Evolutionary conservation across 2,329 filamentous ascomycete species (phyloP), one percentile per base, ranked within the genome.

Genomic region (Penicillium nordicum): DNA sequence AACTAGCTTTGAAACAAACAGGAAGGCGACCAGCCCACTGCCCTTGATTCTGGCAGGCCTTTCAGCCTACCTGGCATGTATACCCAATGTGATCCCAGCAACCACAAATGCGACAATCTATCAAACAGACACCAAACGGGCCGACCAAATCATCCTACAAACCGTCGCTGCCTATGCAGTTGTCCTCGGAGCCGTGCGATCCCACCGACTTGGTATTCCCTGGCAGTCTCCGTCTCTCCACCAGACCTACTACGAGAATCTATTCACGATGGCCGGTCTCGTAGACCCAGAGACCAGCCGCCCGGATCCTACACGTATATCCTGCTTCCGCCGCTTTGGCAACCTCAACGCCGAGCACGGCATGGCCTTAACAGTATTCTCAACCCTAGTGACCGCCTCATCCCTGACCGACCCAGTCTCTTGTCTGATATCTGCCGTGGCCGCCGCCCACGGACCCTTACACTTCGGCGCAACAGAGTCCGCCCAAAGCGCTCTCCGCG

Each of bases 391-490:
- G 55, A 81, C 84, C 21, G 81, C 82, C 8, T 82, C 79, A 53
- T 81, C 80, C 0, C 69, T 85, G 11, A 79, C 84, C 0, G 83
- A 85, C 62, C 82, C 82, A 0, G 67, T 84, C 75, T 71, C 70
- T 57, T 82, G 78, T 60, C 75, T 81, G 18, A 79, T 84, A 12
- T 71, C 81, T 1, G 79, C 81, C 0, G 75, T 81, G 5, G 78
- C 79, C n/a, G 77, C 82, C 0, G 80, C 80, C 0, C 82, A 83
- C 61, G 83, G 83, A 0, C 82, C 82, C 0, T 80, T 83, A 0
- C 83, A 85, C 67, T 83, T 82, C 53, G 83, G 82, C n/a, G 83
- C 83, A 3, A 82, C 80, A 0, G 83, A 85, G 60, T 78, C 79
- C 23, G 82, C 82, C 0, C 83, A 84, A 64, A 77, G 79, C 46